Conservation (phyloP, 2,329 filamentous ascomycete genomes). For the Fusarium beomiforme region DNA sequence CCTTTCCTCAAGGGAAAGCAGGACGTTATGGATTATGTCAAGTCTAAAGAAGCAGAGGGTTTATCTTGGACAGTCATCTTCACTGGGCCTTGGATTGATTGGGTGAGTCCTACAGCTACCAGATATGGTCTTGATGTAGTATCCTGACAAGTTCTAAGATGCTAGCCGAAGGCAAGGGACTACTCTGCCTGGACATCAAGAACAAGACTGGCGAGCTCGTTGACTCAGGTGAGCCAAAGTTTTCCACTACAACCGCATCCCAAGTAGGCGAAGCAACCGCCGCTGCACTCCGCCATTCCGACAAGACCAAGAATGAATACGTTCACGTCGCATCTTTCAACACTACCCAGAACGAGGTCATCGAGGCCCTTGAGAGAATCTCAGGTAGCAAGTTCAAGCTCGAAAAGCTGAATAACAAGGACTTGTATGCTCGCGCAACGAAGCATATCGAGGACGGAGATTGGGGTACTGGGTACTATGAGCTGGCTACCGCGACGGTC, state of each 20-base stretch:
- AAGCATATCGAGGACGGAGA: neutral
- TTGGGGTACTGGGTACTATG: conserved; percentile 9
- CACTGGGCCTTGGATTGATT: conserved; percentile 9
- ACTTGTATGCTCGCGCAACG: neutral
- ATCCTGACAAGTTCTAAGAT: neutral
- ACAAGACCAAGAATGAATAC: neutral
- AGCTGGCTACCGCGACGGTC: neutral
- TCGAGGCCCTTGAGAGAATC: neutral
- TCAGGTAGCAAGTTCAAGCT: neutral
- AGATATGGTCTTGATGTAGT: too few relatives aligned
- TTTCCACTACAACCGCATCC: conserved; percentile 1
- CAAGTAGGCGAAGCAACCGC: conserved; percentile 13
- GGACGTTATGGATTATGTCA: neutral
- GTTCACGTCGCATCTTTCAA: conserved; percentile 2
- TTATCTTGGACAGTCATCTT: conserved; percentile 1
- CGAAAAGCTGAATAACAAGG: neutral
- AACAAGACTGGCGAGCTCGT: conserved; percentile 2
- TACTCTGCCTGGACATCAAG: neutral
- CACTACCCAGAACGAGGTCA: neutral
- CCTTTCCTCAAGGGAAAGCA: conserved; percentile 7
- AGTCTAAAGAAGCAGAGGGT: neutral
- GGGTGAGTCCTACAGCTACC: neutral
- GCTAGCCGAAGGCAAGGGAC: neutral
- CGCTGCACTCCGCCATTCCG: neutral
- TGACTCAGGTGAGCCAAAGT: neutral